Base-by-base conservation (phyloP, 257 asterid genomes). In the Echium plantagineum region DNA sequence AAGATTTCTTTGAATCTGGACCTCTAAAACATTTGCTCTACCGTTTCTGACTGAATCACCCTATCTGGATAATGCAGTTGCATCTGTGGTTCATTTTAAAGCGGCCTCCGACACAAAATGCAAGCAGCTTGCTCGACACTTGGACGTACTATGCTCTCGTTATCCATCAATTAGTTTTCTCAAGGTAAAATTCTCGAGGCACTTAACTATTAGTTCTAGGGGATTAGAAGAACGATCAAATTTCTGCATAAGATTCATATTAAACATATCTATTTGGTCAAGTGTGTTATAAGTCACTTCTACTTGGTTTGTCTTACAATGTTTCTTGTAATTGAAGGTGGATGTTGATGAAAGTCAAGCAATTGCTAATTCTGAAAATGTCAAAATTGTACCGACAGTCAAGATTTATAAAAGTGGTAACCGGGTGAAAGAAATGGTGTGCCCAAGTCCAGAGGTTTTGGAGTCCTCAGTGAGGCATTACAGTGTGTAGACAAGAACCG, bases 1-100 rank as follows among this genome's bases (percentile, higher is more conserved):
- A 75, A 67, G 77, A 55, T 30, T 60, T 63, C 55, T 22, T 19
- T 21, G 19, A 28, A 5, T 46, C 0, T 21, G 16, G 35, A 12
- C 48, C 53, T 42, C 46, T 5, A 6, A 20, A 1, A 7, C 55
- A 9, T 7, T 16, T 15, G 9, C 12, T 5, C 38, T 9, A 55
- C 7, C 5, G 3, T 28, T 28, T 28, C 32, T 28, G 3, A 74
- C 74, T 57, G 20, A 65, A 59, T 53, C 5, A 42, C 4, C 49
- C 28, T 49, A 24, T 51, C 58, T 58, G 28, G 70, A 59, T 72
- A 65, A 52, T 74, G 79, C 85, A 91, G 98, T 84, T 74, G 80
- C 80, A 16, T 84, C 89, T 7, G 91, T 89, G 55, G 94, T 93
- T 59, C 86, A 74, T 78, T 93, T 81, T 76, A 68, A 74, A 60